A percentile compares a stretch with the other conserved stretches of the same genome.
These are phyloP conservation scores for Hericium erinaceus DNA, from an alignment of 768 basidiomycete genomes.

Conservation along the genomic window DNA sequence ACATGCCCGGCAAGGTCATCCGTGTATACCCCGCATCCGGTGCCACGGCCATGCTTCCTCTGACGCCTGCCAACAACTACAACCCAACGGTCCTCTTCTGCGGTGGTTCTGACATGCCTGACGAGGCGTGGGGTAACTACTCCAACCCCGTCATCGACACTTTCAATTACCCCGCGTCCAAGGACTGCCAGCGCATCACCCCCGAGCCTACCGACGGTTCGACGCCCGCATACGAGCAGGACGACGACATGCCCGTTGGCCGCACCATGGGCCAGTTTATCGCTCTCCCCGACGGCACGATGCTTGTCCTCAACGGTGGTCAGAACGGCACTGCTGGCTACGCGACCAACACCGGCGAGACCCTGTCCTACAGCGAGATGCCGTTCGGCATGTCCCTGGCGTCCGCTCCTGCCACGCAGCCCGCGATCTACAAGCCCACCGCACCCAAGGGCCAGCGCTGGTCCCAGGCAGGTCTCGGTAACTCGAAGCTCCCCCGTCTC, in stretches of 20 bases:
- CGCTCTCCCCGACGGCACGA: conserved; percentile 64
- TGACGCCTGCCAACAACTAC: conserved; percentile 85
- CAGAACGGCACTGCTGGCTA: conserved; percentile 86
- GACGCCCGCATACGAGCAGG: conserved; percentile 48
- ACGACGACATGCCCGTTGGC: conserved; percentile 65
- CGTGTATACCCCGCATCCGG: conserved; percentile 89
- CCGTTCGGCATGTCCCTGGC: conserved; percentile 68
- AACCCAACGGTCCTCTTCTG: conserved; percentile 83
- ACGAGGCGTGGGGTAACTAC: conserved; percentile 69
- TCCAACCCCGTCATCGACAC: conserved; percentile 64
- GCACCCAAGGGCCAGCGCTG: conserved; percentile 63
- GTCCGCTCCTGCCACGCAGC: conserved; percentile 65
- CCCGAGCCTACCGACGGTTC: conserved; percentile 75
- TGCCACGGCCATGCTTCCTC: conserved; percentile 81
- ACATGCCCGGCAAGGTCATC: conserved; percentile 64
- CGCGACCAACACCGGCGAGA: conserved; percentile 34
- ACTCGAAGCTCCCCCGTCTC: conserved; percentile 63
- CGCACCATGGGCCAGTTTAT: conserved; percentile 93
- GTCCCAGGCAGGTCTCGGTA: conserved; percentile 55
- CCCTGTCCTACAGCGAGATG: conserved; percentile 37
- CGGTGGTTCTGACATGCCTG: conserved; percentile 76
- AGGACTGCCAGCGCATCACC: conserved; percentile 74
- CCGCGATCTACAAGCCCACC: conserved; percentile 79
- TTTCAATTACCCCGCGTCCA: conserved; percentile 59
- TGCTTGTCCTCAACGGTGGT: conserved; percentile 81